Percentiles rank a stretch among this genome's conserved stretches.
phyloP scores from a whole-genome alignment of 2,329 filamentous ascomycete species.

The Botrytis tulipae region DNA sequence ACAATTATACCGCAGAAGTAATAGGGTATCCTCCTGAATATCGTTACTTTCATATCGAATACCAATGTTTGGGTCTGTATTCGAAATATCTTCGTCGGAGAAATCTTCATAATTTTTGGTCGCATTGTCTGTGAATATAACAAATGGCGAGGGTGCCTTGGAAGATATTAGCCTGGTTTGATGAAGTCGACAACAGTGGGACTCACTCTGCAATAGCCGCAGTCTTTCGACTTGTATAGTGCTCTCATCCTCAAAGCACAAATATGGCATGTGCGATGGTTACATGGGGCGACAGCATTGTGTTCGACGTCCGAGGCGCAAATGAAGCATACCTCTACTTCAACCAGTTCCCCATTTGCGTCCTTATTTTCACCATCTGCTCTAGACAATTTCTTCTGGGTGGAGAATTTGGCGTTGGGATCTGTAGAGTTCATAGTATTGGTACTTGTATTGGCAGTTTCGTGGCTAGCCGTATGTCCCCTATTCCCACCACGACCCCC shows the following conservation, averaged over 20 bases:
- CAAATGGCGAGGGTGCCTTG: slow-evolving; percentile 68
- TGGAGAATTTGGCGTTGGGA: background rate
- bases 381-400: slow-evolving; percentile 1
- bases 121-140: slow-evolving; percentile 87
- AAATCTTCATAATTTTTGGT: slow-evolving; percentile 87
- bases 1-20: slow-evolving; percentile 91
- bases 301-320: slow-evolving; percentile 89
- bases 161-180: slow-evolving; percentile 42
- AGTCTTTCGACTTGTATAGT: slow-evolving; percentile 93
- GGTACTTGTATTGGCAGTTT: slow-evolving; percentile 9
- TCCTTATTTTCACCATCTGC: slow-evolving; percentile 13
- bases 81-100: slow-evolving; percentile 66
- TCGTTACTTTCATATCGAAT: slow-evolving; percentile 87
- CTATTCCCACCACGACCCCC: slow-evolving; percentile 29
- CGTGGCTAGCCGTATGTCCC: slow-evolving; percentile 18
- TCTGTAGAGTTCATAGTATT: slow-evolving; percentile 12
- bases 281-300: slow-evolving; percentile 87
- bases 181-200: slow-evolving; percentile 17
- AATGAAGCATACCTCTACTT: slow-evolving; percentile 92
- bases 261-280: slow-evolving; percentile 95
- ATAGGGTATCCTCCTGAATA: slow-evolving; percentile 85
- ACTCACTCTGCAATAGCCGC: slow-evolving; percentile 88
- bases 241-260: slow-evolving; percentile 88
- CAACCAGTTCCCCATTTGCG: slow-evolving; percentile 47
- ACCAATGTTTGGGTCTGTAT: slow-evolving; percentile 79